A percentile compares a stretch with the other conserved stretches of the same genome.
phyloP scores from a whole-genome alignment of 768 basidiomycete species.

The Collybia mongolica region DNA sequence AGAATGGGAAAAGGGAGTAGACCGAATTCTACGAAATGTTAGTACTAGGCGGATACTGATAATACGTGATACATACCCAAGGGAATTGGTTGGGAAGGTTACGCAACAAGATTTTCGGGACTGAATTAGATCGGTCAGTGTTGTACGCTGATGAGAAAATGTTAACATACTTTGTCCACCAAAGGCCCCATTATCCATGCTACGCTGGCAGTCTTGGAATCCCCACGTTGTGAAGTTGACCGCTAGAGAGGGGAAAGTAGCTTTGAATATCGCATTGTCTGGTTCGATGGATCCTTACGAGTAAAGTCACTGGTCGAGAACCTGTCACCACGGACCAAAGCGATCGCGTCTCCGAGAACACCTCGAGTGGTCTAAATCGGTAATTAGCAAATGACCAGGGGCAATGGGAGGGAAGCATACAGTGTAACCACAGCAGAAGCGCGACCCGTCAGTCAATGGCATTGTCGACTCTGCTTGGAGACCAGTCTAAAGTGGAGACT shows the following conservation, averaged over 20 bases:
- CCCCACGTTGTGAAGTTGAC: slow-evolving; percentile 51
- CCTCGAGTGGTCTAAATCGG: slow-evolving; percentile 40
- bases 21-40: slow-evolving; percentile 9
- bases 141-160: neutral
- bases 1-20: slow-evolving; percentile 28
- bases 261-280: neutral
- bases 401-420: neutral
- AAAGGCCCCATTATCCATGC: slow-evolving; percentile 29
- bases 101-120: slow-evolving; percentile 17
- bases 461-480: slow-evolving; percentile 27
- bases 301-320: slow-evolving; percentile 54
- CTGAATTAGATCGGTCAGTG: slow-evolving; percentile 3
- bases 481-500: slow-evolving; percentile 14
- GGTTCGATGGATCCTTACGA: slow-evolving; percentile 25
- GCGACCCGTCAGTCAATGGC: slow-evolving; percentile 22
- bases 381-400: neutral
- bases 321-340: slow-evolving; percentile 51
- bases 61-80: slow-evolving; percentile 7
- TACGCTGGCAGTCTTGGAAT: slow-evolving; percentile 44
- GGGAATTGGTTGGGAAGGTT: slow-evolving; percentile 19
- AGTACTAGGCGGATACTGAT: neutral
- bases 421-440: slow-evolving; percentile 26
- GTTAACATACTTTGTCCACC: slow-evolving; percentile 13
- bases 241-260: slow-evolving; percentile 20
- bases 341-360: slow-evolving; percentile 53